Evolutionary conservation across 2,329 filamentous ascomycete species (phyloP), one percentile per base, ranked within the genome.

Genomic region (Epichloe sibirici): DNA sequence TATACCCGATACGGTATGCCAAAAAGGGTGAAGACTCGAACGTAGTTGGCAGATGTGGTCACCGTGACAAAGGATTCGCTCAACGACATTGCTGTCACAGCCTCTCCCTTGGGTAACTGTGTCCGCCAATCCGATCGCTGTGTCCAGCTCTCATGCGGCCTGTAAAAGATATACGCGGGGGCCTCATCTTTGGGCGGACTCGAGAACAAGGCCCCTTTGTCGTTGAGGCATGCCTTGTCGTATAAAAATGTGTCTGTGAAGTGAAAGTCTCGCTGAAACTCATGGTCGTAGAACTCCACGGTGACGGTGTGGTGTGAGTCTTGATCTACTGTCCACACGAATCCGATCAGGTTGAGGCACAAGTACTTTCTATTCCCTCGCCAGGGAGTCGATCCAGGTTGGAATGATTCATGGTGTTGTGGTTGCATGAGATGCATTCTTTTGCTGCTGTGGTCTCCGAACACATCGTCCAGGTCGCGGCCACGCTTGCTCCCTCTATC

Each of bases 121-220:
- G 86, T 95, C 48, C 88, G 83, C 90, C 91, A 97, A 68, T 98
- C 93, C 21, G 82, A 81, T 49, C 93, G 79, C 48, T 88, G 79
- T 2, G 90, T 96, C 93, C 93, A 98, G 1, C 88, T 94, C 71
- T 98, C 91, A 64, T 98, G 93, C 0, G 94, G 93, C 6, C 93
- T 82, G 68, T 97, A 98, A 69, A 95, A 96, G n/a, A 98, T 81
- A 35, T 83, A 85, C 4, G 91, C 88, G 2, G 87, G 83, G 9
- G 67, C 60, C 53, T 83, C 80, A 35, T 81, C 77, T 8, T 74
- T 76, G 1, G 88, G 82, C 23, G 84, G 86, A 55, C 87, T 91
- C 1, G 90, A 86, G 64, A 96, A 96, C 0, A 95, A 76, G 0
- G 89, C 78, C 15, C 93, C 91, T 52, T 88, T 83, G 53, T 94